A percentile compares a stretch with the other conserved stretches of the same genome.
Evolutionary conservation across 2,329 filamentous ascomycete genomes (phyloP).

Genomic region (Trichoderma cornu-damae): DNA sequence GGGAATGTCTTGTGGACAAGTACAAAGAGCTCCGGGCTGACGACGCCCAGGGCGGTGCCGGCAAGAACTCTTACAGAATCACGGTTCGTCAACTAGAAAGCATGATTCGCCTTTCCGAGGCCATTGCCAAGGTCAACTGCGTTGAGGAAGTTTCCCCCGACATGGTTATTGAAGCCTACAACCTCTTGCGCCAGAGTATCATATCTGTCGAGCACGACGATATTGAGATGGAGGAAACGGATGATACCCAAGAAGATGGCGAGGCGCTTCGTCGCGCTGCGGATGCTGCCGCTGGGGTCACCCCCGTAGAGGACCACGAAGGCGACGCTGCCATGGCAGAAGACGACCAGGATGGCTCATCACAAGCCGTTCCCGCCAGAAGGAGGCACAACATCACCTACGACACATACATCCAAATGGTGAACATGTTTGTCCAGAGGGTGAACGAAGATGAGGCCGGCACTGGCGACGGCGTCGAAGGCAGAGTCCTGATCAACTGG

Average conservation of each 20-base stretch:
- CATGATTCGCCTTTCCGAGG: conserved; percentile 91
- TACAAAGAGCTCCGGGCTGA: conserved; percentile 95
- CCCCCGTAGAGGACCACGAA: conserved; percentile 43
- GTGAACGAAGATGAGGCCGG: conserved; percentile 76
- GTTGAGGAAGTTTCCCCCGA: conserved; percentile 79
- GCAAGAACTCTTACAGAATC: conserved; percentile 93
- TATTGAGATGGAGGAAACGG: conserved; percentile 82
- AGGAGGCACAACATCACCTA: conserved; percentile 86
- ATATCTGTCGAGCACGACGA: conserved; percentile 98
- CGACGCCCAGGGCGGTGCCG: conserved; percentile 89
- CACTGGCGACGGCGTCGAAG: conserved; percentile 76
- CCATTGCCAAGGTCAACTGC: conserved; percentile 97
- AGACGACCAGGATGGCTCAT: conserved; percentile 24
- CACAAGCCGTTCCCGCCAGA: conserved; percentile 34
- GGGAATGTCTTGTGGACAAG: conserved; percentile 76
- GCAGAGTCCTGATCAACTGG: conserved; percentile 77
- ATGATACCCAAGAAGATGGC: conserved; percentile 45
- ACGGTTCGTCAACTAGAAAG: conserved; percentile 94
- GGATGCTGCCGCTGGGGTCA: conserved; percentile 40
- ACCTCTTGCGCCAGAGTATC: conserved; percentile 87
- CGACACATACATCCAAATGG: conserved; percentile 88
- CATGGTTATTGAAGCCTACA: conserved; percentile 89
- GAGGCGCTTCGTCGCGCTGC: conserved; percentile 40
- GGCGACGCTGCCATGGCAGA: conserved; percentile 43
- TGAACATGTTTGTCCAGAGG: conserved; percentile 76